Evolutionary conservation across 208 protist genomes (phyloP), one percentile per base, ranked within the genome.

Genomic region (Angomonas deanei): DNA sequence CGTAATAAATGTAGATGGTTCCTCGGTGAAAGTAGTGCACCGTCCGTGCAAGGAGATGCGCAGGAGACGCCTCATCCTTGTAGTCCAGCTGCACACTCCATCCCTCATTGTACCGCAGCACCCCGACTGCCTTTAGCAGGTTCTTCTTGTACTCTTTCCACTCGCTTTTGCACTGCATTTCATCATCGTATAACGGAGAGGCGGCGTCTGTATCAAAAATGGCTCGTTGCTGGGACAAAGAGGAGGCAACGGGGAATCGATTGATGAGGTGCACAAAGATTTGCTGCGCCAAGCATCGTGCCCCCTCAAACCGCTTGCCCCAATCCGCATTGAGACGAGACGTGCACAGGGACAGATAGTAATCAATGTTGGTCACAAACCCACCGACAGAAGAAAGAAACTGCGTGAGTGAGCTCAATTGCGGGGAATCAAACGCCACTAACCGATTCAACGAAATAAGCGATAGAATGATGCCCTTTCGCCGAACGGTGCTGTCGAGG

Each of bases 381-480:
- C 90, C 90, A 27, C 90, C 90, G 0, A 90, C 76, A 5, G 67
- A 62, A 32, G 70, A 82, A 54, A 96, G 68, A 50, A 96, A 88
- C 39, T 82, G 87, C 19, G 74, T 65, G 21, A 96, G 68, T 6
- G 87, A 68, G 34, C 65, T 86, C 15, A 89, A 70, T 58, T 82
- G 72, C 15, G 78, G 73, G 31, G 74, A 79, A 56, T 87, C 83
- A 34, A 85, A 74, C 33, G 73, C 59, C 32, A 84, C 60, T 10
- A 78, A 64, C 13, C 81, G 76, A 57, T 88, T 88, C n/a, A 92
- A 68, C 0, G 81, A 64, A 1, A 96, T 72, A 6, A 92, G 23
- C 21, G 87, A 92, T 0, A 93, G 38, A 36, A 96, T 93, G 48
- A 93, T 75, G 64, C 89, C 93, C 68, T 96, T 96, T 28, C 82